Percentiles rank a stretch among this genome's conserved stretches.
These are phyloP conservation scores for Westerdykella aurantiaca DNA, from an alignment of 2,329 filamentous ascomycete genomes.

Conservation along the genomic window DNA sequence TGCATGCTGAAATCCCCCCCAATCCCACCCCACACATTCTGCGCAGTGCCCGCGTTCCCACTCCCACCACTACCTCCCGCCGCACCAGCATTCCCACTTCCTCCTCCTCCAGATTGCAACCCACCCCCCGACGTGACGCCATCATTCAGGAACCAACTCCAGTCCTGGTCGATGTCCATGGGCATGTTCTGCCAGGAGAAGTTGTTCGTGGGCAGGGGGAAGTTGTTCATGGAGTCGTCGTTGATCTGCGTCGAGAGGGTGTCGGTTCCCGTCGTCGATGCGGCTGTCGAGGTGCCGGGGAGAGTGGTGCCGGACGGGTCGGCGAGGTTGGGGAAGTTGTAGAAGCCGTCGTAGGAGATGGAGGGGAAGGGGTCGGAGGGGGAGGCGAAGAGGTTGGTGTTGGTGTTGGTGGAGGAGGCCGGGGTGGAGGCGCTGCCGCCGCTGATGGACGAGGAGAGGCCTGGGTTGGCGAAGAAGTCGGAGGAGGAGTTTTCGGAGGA, in stretches of 20 bases:
- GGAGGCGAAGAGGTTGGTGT: slow-evolving; percentile 6
- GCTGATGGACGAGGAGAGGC: background rate
- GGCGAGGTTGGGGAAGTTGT: slow-evolving; percentile 27
- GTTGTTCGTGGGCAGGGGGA: slow-evolving; percentile 31
- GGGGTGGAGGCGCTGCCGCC: slow-evolving; percentile 8
- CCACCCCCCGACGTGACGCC: background rate
- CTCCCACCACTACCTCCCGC: too few relatives aligned
- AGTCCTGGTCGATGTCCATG: slow-evolving; percentile 40
- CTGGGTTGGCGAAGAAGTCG: slow-evolving; percentile 2
- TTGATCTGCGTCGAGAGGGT: slow-evolving; percentile 18
- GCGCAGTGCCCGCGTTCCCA: too few relatives aligned
- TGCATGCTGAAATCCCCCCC: too few relatives aligned
- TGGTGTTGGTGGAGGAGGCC: slow-evolving; percentile 10
- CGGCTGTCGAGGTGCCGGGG: background rate
- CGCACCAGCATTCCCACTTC: too few relatives aligned
- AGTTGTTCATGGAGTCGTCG: slow-evolving; percentile 28
- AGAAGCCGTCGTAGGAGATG: slow-evolving; percentile 38
- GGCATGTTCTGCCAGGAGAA: slow-evolving; percentile 38
- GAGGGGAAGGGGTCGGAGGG: slow-evolving; percentile 30
- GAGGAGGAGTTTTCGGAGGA: slow-evolving; percentile 5
- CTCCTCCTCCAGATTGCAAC: too few relatives aligned
- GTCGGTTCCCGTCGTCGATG: background rate
- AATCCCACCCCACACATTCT: too few relatives aligned
- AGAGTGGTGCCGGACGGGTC: slow-evolving; percentile 6
- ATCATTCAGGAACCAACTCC: slow-evolving; percentile 38